A percentile compares a stretch with the other conserved stretches of the same genome.
These are phyloP conservation scores for Vinca major DNA, from an alignment of 305 asterid genomes.

Conservation along the genomic window DNA sequence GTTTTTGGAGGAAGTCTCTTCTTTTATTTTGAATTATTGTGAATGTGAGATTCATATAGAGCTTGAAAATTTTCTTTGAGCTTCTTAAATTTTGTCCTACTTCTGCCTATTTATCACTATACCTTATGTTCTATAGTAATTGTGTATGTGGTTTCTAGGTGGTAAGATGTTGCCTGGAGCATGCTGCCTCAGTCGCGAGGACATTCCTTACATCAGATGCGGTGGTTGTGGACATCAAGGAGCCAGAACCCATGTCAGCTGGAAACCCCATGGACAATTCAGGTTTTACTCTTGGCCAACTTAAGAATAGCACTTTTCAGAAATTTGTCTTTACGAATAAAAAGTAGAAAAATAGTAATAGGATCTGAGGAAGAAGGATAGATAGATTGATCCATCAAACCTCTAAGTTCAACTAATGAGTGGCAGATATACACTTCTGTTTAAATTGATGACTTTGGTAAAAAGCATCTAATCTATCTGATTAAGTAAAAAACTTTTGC, in stretches of 20 bases:
- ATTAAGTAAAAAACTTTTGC: not conserved
- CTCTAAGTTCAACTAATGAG: not conserved
- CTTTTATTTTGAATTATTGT: not conserved
- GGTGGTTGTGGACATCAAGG: conserved; percentile 38
- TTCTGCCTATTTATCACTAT: not conserved
- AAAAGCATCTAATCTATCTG: not conserved
- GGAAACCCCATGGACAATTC: conserved; percentile 43
- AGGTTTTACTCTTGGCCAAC: conserved; percentile 18
- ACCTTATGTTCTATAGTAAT: not conserved
- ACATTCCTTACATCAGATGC: conserved; percentile 41
- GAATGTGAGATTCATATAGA: not conserved
- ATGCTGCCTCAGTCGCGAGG: conserved; percentile 41
- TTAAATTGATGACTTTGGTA: not conserved
- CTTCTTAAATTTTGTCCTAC: not conserved
- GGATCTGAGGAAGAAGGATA: not conserved
- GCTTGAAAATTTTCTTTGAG: not conserved
- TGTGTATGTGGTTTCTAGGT: conserved; percentile 21
- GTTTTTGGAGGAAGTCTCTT: not conserved
- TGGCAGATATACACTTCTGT: too few species aligned
- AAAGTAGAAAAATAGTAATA: not conserved
- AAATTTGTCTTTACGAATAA: not conserved
- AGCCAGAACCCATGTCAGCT: conserved; percentile 24
- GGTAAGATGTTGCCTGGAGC: conserved; percentile 46
- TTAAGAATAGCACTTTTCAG: not conserved
- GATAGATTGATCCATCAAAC: not conserved